phyloP scores from a whole-genome alignment of 305 asterid genomes.

The Fraxinus baroniana region DNA sequence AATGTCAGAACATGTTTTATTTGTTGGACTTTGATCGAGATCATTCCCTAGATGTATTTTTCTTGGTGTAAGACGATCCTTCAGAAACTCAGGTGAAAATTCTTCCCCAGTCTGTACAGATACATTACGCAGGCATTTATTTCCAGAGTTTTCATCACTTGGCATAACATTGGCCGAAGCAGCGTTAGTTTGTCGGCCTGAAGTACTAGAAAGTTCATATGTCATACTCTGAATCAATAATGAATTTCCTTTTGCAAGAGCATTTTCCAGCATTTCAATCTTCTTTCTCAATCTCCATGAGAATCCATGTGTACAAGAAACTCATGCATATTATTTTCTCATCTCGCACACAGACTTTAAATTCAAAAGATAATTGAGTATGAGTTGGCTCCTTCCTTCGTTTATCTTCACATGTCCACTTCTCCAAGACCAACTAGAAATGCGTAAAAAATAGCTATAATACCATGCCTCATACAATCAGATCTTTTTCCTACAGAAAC shows the following conservation, averaged over 20 bases:
- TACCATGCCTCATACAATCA: neutral
- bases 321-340: constrained; percentile 2
- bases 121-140: constrained; percentile 41
- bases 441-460: neutral
- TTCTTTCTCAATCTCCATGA: constrained; percentile 1
- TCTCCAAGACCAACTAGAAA: constrained; percentile 19
- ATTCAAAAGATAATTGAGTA: neutral
- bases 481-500: constrained; percentile 3
- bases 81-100: constrained; percentile 69
- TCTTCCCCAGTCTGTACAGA: constrained; percentile 90
- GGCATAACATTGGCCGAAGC: constrained; percentile 25
- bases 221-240: constrained; percentile 27
- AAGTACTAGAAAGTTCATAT: constrained; percentile 32
- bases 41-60: constrained; percentile 33
- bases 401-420: constrained; percentile 19
- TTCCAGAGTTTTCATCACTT: constrained; percentile 32
- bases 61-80: constrained; percentile 54
- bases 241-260: neutral
- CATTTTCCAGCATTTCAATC: neutral
- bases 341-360: constrained; percentile 21
- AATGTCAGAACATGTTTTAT: constrained; percentile 24
- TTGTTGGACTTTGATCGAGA: constrained; percentile 24
- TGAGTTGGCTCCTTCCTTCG: constrained; percentile 18
- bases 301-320: neutral
- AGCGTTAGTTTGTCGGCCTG: constrained; percentile 27